A percentile compares a stretch with the other conserved stretches of the same genome.
Conservation (phyloP, 192 early-diverging fungal species). For the Podila horticola region DNA sequence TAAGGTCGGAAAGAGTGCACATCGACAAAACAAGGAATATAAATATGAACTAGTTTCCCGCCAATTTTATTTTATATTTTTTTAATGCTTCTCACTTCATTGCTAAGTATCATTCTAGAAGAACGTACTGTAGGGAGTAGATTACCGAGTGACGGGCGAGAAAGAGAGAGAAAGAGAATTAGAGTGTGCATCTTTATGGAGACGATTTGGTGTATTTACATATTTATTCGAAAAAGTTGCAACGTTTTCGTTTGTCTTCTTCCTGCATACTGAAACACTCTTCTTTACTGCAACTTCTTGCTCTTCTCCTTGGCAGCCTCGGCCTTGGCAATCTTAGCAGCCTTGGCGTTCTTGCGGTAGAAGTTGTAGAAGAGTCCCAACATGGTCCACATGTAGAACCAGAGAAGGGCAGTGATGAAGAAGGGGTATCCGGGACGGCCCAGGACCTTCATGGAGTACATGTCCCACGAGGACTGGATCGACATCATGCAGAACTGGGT, state of each 20-base stretch:
- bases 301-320: slow-evolving; percentile 41
- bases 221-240: background rate
- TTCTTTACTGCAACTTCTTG: slow-evolving; percentile 47
- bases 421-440: slow-evolving; percentile 57
- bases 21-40: too few species aligned
- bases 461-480: slow-evolving; percentile 62
- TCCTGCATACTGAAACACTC: background rate
- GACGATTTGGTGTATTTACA: too few species aligned
- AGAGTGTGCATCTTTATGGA: too few species aligned
- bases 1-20: too few species aligned
- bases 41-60: too few species aligned
- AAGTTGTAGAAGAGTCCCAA: slow-evolving; percentile 72
- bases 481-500: slow-evolving; percentile 72
- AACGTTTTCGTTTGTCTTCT: background rate
- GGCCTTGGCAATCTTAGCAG: slow-evolving; percentile 32
- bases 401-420: slow-evolving; percentile 61
- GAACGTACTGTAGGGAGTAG: too few species aligned
- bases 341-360: slow-evolving; percentile 59
- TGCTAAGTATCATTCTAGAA: too few species aligned
- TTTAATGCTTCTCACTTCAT: too few species aligned
- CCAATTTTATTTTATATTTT: too few species aligned
- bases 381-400: slow-evolving; percentile 76
- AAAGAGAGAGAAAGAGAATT: too few species aligned
- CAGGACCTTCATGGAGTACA: slow-evolving; percentile 51
- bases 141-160: too few species aligned